These are phyloP conservation scores for Xerocomellus amylosporus DNA, from an alignment of 768 basidiomycete genomes.

Conservation along the genomic window DNA sequence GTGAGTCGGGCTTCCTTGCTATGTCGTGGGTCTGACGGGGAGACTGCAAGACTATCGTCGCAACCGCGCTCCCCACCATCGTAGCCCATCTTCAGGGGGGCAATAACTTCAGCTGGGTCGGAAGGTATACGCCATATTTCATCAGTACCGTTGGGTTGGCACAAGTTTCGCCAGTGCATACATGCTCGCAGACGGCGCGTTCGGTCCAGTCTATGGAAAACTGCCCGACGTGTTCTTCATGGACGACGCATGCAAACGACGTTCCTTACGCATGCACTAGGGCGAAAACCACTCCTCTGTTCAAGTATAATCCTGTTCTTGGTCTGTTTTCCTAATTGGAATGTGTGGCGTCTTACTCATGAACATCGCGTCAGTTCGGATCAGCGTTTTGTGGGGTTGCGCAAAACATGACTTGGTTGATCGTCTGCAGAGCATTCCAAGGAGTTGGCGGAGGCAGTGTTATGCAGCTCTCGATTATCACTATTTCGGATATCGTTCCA, in stretches of 20 bases:
- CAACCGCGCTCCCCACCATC: slow-evolving; percentile 71
- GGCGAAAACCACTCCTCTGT: slow-evolving; percentile 69
- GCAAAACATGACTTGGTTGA: slow-evolving; percentile 74
- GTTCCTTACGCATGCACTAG: slow-evolving; percentile 24
- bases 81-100: slow-evolving; percentile 61
- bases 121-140: slow-evolving; percentile 41
- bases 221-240: slow-evolving; percentile 52
- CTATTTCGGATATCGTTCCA: slow-evolving; percentile 80
- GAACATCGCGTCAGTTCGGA: slow-evolving; percentile 51
- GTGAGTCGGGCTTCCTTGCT: slow-evolving; percentile 26
- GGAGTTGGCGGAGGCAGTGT: slow-evolving; percentile 82
- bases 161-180: slow-evolving; percentile 51
- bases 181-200: slow-evolving; percentile 61
- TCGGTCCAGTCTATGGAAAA: slow-evolving; percentile 76
- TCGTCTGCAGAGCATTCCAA: slow-evolving; percentile 73
- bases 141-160: background rate
- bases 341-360: background rate
- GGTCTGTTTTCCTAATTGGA: slow-evolving; percentile 36
- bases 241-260: background rate
- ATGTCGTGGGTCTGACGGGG: background rate
- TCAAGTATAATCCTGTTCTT: slow-evolving; percentile 62
- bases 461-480: slow-evolving; percentile 71
- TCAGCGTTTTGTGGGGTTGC: slow-evolving; percentile 81
- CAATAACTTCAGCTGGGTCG: slow-evolving; percentile 67
- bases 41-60: slow-evolving; percentile 51